Percentiles rank a stretch among this genome's conserved stretches.
These are phyloP conservation scores for Rubus idaeus DNA, from an alignment of 306 rosid species.

Conservation along the genomic window DNA sequence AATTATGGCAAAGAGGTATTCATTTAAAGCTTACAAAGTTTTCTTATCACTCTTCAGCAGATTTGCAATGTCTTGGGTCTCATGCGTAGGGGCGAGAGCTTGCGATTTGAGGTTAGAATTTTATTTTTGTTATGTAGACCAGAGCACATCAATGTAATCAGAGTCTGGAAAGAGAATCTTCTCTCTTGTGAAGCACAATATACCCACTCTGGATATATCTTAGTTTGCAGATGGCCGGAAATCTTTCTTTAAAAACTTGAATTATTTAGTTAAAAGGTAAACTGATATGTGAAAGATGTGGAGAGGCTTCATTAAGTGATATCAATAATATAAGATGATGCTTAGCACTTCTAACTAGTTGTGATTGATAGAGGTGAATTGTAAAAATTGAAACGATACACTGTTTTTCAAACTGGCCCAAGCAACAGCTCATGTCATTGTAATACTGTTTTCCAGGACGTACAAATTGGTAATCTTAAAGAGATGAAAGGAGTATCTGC, in stretches of 20 bases:
- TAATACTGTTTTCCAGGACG: too few species aligned
- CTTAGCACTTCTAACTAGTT: not conserved
- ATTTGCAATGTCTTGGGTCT: constrained; percentile 89
- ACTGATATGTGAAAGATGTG: not conserved
- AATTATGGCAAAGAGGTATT: not conserved
- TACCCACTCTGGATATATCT: not conserved
- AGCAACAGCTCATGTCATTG: too few species aligned
- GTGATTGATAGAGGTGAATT: too few species aligned
- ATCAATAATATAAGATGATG: not conserved
- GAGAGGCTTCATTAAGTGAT: not conserved
- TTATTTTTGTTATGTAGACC: not conserved
- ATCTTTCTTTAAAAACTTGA: not conserved
- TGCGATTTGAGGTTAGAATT: constrained; percentile 85
- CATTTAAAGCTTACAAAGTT: constrained; percentile 28
- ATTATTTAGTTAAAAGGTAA: not conserved
- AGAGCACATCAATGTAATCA: not conserved
- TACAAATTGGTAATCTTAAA: too few species aligned
- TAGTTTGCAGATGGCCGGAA: not conserved
- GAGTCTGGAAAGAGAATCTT: not conserved
- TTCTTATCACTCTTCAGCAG: constrained; percentile 46
- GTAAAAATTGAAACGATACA: too few species aligned
- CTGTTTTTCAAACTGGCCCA: too few species aligned
- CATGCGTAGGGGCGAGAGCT: constrained; percentile 80
- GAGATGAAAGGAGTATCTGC: too few species aligned
- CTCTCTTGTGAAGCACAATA: not conserved